Conservation (phyloP, 2,329 filamentous ascomycete genomes). For the Curvularia spicifera region DNA sequence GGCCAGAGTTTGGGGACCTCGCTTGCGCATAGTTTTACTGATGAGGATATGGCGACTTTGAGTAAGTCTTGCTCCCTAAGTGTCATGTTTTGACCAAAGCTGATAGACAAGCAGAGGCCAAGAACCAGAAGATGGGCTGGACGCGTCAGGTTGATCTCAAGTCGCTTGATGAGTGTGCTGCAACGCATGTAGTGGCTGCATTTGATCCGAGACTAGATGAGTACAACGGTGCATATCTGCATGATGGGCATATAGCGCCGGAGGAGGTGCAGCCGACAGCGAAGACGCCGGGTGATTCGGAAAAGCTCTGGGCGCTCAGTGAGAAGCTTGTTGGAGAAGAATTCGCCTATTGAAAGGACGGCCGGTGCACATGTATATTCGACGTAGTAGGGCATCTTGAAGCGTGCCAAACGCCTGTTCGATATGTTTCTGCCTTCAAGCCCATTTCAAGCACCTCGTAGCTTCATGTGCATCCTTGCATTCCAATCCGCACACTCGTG, state of each 20-base stretch:
- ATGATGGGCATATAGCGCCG: conserved; percentile 29
- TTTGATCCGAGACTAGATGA: conserved; percentile 37
- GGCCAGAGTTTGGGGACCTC: conserved; percentile 36
- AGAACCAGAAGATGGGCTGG: conserved; percentile 32
- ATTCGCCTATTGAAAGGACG: conserved; percentile 30
- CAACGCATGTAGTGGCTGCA: conserved; percentile 41
- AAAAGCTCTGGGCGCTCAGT: conserved; percentile 44
- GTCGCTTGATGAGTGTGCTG: conserved; percentile 36
- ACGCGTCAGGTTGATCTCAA: conserved; percentile 31
- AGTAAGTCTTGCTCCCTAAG: conserved; percentile 3
- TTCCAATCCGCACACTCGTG: conserved; percentile 76
- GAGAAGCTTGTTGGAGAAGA: conserved; percentile 41
- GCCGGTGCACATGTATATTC: neutral
- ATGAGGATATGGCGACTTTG: conserved; percentile 33
- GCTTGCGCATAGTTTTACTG: conserved; percentile 26
- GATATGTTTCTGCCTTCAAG: conserved; percentile 19
- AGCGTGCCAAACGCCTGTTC: neutral
- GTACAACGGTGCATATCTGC: conserved; percentile 38
- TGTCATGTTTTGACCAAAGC: neutral
- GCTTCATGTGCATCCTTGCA: conserved; percentile 76
- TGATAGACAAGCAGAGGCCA: conserved; percentile 15
- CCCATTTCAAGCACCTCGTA: conserved; percentile 61
- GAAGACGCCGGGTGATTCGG: conserved; percentile 29
- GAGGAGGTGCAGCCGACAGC: conserved; percentile 28
- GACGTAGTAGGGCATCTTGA: conserved; percentile 24